Evolutionary conservation across 75 land plant species (phyloP).

Genomic region (Sequoiadendron giganteum): DNA sequence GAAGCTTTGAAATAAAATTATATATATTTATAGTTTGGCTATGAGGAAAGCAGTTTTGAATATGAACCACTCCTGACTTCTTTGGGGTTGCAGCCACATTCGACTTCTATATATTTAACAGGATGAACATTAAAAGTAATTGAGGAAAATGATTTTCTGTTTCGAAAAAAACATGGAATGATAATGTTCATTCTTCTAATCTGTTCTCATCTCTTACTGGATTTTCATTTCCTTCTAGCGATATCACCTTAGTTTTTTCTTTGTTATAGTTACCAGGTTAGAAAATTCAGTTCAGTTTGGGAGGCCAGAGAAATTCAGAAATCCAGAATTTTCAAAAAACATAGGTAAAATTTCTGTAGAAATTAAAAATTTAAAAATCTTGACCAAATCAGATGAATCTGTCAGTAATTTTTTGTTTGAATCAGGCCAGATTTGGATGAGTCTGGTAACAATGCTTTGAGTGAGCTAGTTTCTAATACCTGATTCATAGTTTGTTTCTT

Average conservation of each 20-base stretch:
- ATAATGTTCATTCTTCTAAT: background rate
- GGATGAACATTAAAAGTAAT: background rate
- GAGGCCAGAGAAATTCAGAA: no score
- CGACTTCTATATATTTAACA: background rate
- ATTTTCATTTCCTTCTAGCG: background rate
- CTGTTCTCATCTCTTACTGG: background rate
- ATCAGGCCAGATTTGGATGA: no score
- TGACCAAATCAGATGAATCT: no score
- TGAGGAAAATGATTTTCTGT: no score
- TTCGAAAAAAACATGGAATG: background rate
- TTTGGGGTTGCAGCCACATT: background rate
- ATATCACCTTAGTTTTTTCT: background rate
- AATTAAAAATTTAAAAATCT: no score
- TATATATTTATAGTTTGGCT: background rate
- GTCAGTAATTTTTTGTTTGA: no score
- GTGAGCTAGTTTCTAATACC: background rate
- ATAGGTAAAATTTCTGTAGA: no score
- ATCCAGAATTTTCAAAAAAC: no score
- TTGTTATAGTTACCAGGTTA: background rate
- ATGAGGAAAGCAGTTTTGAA: background rate
- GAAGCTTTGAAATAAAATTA: background rate
- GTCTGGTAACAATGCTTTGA: no score
- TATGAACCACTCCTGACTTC: background rate
- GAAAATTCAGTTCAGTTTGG: no score
- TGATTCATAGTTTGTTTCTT: background rate